Percentiles rank a stretch among this genome's conserved stretches.
Evolutionary conservation across 805 yeast species (phyloP).

Genomic region (Candida dendrica): DNA sequence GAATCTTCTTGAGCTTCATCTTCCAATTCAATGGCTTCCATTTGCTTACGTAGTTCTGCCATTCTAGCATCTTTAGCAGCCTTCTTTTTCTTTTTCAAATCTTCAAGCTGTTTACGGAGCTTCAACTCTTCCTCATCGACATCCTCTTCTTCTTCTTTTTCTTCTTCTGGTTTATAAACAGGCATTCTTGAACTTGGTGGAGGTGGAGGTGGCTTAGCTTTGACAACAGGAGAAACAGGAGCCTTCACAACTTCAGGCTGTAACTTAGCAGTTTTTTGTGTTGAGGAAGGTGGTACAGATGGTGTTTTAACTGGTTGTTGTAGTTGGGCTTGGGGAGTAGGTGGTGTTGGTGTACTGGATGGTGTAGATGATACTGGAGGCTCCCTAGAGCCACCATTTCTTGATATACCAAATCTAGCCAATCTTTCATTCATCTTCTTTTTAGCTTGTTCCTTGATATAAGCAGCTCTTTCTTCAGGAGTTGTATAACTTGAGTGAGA

Average conservation of each 20-base stretch:
- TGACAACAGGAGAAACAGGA: constrained; percentile 1
- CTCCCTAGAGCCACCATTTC: constrained; percentile 14
- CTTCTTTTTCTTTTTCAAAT: constrained; percentile 42
- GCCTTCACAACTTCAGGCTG: constrained; percentile 2
- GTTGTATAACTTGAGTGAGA: constrained; percentile 28
- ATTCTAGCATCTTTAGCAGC: constrained; percentile 53
- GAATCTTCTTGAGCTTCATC: constrained; percentile 29
- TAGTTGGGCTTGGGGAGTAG: constrained; percentile 6
- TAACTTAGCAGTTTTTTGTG: constrained; percentile 4
- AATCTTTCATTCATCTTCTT: constrained; percentile 79
- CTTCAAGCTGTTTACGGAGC: constrained; percentile 32
- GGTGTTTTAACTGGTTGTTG: constrained; percentile 5
- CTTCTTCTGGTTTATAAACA: constrained; percentile 17
- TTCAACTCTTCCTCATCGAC: constrained; percentile 43
- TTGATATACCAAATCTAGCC: constrained; percentile 68
- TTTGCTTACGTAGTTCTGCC: constrained; percentile 50
- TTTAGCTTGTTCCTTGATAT: constrained; percentile 73
- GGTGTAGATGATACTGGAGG: constrained; percentile 10
- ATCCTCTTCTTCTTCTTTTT: constrained; percentile 43
- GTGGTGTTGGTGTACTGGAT: constrained; percentile 8
- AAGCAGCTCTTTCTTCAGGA: constrained; percentile 69
- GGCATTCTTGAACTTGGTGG: constrained; percentile 7
- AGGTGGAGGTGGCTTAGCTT: constrained; percentile 7
- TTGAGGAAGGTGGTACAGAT: constrained; percentile 4
- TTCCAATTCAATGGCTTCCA: constrained; percentile 43